Conservation (phyloP, 768 basidiomycete genomes). For the Candolleomyces eurysporus region DNA sequence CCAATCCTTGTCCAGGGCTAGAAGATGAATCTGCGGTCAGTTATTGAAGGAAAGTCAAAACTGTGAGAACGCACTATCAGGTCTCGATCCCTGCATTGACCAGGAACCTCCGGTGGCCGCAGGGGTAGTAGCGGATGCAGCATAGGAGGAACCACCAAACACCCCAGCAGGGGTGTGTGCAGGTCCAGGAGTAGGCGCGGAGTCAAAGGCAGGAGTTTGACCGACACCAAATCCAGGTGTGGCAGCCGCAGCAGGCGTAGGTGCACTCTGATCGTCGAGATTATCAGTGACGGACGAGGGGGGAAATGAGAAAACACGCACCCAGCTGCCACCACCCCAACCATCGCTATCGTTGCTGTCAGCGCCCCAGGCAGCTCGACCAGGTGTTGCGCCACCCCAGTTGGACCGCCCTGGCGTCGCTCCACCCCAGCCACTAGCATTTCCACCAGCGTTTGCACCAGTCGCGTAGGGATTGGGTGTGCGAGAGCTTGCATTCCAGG, state of each 20-base stretch:
- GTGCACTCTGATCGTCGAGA: conserved; percentile 36
- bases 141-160: background rate
- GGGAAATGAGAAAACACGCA: conserved; percentile 11
- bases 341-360: conserved; percentile 19
- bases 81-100: background rate
- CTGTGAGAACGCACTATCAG: conserved; percentile 3
- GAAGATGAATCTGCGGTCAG: conserved; percentile 6
- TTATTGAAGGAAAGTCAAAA: background rate
- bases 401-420: conserved; percentile 23
- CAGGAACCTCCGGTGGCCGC: background rate
- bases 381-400: conserved; percentile 51
- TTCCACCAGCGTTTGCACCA: conserved; percentile 31
- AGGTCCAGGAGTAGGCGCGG: conserved; percentile 37
- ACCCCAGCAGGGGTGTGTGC: conserved; percentile 20
- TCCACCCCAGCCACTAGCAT: conserved; percentile 14
- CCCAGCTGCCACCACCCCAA: conserved; percentile 15
- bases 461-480: conserved; percentile 76
- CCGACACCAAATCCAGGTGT: conserved; percentile 38
- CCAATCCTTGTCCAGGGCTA: conserved; percentile 40
- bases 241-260: conserved; percentile 49
- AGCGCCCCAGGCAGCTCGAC: conserved; percentile 30
- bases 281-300: background rate
- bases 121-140: conserved; percentile 5
- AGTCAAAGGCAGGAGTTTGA: conserved; percentile 32
- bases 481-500: conserved; percentile 57